These are phyloP conservation scores for Diaporthe humulicola DNA, from an alignment of 2,329 filamentous ascomycete species.

Conservation along the genomic window DNA sequence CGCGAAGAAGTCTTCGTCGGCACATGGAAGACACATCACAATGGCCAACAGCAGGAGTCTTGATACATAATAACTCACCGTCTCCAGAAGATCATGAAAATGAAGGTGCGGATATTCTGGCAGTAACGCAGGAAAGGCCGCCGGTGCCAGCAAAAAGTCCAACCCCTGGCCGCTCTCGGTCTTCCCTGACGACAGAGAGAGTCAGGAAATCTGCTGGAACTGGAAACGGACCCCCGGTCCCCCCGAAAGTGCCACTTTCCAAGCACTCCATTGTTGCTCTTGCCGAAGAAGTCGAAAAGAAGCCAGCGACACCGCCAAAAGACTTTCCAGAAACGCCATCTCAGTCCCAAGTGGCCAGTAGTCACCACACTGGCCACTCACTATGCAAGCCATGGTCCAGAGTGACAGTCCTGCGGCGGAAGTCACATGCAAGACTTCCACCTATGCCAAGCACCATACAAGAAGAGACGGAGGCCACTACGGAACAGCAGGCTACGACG, in stretches of 20 bases:
- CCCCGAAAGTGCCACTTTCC: neutral
- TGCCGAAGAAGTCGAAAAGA: neutral
- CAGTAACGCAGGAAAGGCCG: neutral
- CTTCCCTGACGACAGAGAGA: neutral
- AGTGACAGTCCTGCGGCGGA: constrained; percentile 26
- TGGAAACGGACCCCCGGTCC: neutral
- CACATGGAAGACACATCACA: constrained; percentile 40
- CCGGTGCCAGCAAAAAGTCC: constrained; percentile 15
- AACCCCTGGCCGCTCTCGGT: neutral
- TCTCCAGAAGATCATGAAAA: neutral
- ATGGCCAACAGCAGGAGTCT: constrained; percentile 40
- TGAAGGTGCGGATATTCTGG: neutral
- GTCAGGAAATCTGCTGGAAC: neutral
- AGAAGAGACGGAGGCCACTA: constrained; percentile 16
- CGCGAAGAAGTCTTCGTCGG: constrained; percentile 37
- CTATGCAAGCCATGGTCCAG: constrained; percentile 31
- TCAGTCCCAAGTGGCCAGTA: neutral
- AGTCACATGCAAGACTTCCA: neutral
- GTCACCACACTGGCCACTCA: constrained; percentile 22
- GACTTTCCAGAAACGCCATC: neutral
- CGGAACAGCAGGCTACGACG: neutral
- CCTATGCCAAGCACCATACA: constrained; percentile 21
- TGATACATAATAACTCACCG: constrained; percentile 37
- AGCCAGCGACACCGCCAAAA: constrained; percentile 33
- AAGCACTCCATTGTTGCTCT: neutral